A percentile compares a stretch with the other conserved stretches of the same genome.
Conservation (phyloP, 495 filamentous ascomycete species). For the Aspergillus campestris region DNA sequence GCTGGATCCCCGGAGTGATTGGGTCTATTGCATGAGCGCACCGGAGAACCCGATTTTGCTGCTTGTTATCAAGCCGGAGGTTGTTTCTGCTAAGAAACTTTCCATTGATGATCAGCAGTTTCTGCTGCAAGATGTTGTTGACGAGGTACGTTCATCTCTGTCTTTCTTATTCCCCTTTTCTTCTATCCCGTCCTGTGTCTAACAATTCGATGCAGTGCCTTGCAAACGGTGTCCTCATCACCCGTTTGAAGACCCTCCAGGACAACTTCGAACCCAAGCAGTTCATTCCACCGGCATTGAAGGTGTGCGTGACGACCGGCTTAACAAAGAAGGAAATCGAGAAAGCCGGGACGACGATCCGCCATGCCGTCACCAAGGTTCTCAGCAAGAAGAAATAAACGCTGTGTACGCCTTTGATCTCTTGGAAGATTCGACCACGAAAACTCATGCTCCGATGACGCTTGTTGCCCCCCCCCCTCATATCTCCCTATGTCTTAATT, state of each 20-base stretch:
- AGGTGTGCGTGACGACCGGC: conserved; percentile 81
- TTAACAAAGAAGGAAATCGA: conserved; percentile 91
- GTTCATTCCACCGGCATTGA: conserved; percentile 65
- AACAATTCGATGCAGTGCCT: conserved; percentile 43
- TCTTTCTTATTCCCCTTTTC: background rate
- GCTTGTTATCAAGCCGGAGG: conserved; percentile 75
- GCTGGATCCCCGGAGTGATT: conserved; percentile 88
- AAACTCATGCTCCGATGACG: conserved; percentile 18
- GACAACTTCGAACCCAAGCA: conserved; percentile 56
- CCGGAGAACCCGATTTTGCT: conserved; percentile 82
- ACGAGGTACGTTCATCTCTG: conserved; percentile 59
- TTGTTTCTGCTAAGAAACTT: conserved; percentile 60
- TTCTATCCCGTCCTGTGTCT: background rate
- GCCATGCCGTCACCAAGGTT: conserved; percentile 92
- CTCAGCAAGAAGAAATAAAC: conserved; percentile 45
- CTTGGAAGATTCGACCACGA: conserved; percentile 8
- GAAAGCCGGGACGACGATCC: conserved; percentile 76
- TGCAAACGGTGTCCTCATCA: conserved; percentile 80
- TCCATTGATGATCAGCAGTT: conserved; percentile 70
- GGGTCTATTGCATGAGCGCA: conserved; percentile 75
- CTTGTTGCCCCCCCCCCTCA: background rate
- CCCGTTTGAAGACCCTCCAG: conserved; percentile 70
- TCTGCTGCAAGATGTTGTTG: conserved; percentile 80
- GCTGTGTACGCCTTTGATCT: background rate
- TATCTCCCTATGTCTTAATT: background rate